phyloP scores from a whole-genome alignment of 306 rosid genomes.

The Vigna angularis region DNA sequence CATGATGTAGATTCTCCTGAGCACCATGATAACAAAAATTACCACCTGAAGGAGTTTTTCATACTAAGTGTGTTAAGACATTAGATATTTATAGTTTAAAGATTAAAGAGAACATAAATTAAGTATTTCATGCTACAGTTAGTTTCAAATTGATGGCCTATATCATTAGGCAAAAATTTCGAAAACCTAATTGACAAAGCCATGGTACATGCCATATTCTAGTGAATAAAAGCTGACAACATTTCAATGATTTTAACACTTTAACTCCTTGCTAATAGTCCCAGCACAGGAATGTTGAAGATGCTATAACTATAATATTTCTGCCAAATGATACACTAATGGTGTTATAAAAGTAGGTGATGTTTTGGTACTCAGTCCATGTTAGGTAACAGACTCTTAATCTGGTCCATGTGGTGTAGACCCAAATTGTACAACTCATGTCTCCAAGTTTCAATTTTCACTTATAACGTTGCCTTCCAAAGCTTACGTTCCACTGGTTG shows the following conservation, averaged over 20 bases:
- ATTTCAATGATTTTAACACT: background rate
- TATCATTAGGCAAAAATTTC: no score
- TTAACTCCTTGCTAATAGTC: background rate
- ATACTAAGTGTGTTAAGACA: no score
- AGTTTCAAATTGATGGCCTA: no score
- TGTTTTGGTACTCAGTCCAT: conserved; percentile 14
- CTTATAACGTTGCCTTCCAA: conserved; percentile 24
- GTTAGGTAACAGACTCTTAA: conserved; percentile 41
- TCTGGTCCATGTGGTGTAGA: conserved; percentile 54
- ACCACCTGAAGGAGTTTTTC: no score
- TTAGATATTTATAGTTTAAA: no score
- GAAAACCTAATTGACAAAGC: no score
- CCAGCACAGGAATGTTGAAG: background rate
- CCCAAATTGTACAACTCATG: conserved; percentile 38
- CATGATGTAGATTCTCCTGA: no score
- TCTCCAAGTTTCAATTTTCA: conserved; percentile 40
- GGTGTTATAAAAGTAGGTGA: conserved; percentile 15
- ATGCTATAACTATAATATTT: no score
- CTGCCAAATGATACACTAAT: background rate
- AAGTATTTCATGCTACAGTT: no score
- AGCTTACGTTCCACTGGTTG: conserved; percentile 33
- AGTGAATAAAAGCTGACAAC: background rate
- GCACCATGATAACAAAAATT: no score
- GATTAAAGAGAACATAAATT: no score
- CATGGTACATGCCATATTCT: background rate